Evolutionary conservation across 805 yeast species (phyloP), one percentile per base, ranked within the genome.

Genomic region (Hanseniaspora pseudoguilliermondii): DNA sequence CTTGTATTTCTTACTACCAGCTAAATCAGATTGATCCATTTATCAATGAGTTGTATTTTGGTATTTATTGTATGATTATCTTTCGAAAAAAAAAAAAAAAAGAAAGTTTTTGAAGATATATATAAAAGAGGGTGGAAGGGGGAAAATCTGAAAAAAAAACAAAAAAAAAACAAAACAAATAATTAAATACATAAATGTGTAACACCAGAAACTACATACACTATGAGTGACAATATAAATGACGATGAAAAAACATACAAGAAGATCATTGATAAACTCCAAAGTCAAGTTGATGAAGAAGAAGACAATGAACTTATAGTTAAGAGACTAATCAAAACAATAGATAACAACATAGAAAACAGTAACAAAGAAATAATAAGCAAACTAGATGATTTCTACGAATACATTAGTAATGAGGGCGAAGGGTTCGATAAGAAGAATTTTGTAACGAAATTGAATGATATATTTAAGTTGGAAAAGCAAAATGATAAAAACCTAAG

Each of bases 11-110:
- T 53, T 53, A 29, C 56, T 53, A 8, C 56, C 56, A 16, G 41
- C 56, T 39, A 53, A 53, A 44, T 53, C 56, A n/a, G 56, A 53
- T 32, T 46, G 46, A 53, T 53, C 56, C 56, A 53, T 53, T 44
- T 13, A 16, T 18, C 39, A 23, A 16, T 48, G 27, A 20, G 20
- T 46, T n/a, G n/a, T 38, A 16, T 34, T 21, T 20, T 25, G 27
- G 34, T 16, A 13, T 23, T 25, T 25, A 15, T 21, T 18, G 3
- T 39, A 11, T 9, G 21, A 39, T 16, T 39, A 16, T 39, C 21
- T 39, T 39, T 32, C 35, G 16, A 10, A 32, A 32, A 32, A 32
- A 32, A 8, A 29, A 10, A 32, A 32, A 32, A 32, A 32, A 32
- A 32, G 15, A 32, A 32, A 3, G 35, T 32, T 32, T 32, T 32